Conservation (phyloP, 1,139 yeast species). For the Blastobotrys buckinghamii region DNA sequence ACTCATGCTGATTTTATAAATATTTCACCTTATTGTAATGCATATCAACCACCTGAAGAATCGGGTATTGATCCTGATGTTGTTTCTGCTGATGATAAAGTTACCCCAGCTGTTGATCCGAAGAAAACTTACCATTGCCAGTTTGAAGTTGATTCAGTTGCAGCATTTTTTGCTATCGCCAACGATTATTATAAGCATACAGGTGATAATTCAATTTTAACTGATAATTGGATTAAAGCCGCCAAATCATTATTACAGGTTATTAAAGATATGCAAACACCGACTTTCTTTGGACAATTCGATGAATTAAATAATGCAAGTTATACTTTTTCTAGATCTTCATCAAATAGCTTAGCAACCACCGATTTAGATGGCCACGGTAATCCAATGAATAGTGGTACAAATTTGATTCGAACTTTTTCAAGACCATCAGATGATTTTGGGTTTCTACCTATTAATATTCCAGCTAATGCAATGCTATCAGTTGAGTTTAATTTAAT, state of each 20-base stretch:
- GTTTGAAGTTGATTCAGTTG: conserved; percentile 81
- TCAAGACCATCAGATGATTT: conserved; percentile 92
- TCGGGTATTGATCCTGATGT: conserved; percentile 40
- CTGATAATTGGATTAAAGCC: conserved; percentile 55
- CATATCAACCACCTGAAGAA: conserved; percentile 77
- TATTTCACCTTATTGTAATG: conserved; percentile 77
- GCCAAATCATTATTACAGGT: conserved; percentile 48
- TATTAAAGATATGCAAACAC: conserved; percentile 52
- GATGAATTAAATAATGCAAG: conserved; percentile 25
- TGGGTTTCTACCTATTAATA: conserved; percentile 67
- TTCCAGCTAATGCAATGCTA: conserved; percentile 83
- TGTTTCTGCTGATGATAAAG: conserved; percentile 42
- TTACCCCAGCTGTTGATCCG: conserved; percentile 67
- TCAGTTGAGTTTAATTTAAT: conserved; percentile 50
- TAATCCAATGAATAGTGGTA: conserved; percentile 69
- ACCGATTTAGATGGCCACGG: conserved; percentile 74
- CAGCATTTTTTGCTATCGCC: conserved; percentile 68
- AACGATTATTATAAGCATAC: conserved; percentile 61
- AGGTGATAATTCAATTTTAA: conserved; percentile 48
- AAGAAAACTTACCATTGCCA: conserved; percentile 77
- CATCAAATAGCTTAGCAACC: conserved; percentile 76
- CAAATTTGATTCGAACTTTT: conserved; percentile 73
- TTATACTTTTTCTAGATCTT: conserved; percentile 66
- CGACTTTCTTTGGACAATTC: conserved; percentile 57
- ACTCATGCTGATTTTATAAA: conserved; percentile 67